Percentiles rank a stretch among this genome's conserved stretches.
These are phyloP conservation scores for Aspergillus asperescens DNA, from an alignment of 495 filamentous ascomycete genomes.

Conservation along the genomic window DNA sequence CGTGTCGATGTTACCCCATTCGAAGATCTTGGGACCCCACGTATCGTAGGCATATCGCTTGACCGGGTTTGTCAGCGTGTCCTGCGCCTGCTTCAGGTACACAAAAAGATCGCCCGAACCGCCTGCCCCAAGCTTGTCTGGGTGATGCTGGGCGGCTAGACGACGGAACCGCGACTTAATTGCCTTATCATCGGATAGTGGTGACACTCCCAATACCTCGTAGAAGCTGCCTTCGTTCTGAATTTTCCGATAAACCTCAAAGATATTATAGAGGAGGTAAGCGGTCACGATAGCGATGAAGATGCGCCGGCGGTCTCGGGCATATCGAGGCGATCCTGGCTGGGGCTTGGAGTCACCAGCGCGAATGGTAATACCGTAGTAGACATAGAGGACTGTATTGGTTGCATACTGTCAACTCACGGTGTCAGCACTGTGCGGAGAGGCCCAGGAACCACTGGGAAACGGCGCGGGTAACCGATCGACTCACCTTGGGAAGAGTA, in stretches of 20 bases:
- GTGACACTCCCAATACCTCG: conserved; percentile 60
- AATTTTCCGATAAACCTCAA: conserved; percentile 81
- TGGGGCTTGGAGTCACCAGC: conserved; percentile 79
- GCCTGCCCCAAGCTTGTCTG: conserved; percentile 64
- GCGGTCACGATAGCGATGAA: conserved; percentile 71
- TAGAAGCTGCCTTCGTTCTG: conserved; percentile 71
- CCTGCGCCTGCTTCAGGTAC: conserved; percentile 73
- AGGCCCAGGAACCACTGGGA: background rate
- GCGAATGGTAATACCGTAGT: conserved; percentile 85
- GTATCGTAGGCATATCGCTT: conserved; percentile 90
- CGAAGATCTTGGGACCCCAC: conserved; percentile 71
- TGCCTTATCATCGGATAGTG: conserved; percentile 62
- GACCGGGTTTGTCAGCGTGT: conserved; percentile 72
- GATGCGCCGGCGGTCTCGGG: conserved; percentile 70
- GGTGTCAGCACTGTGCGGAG: conserved; percentile 2
- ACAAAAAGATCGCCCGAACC: conserved; percentile 63
- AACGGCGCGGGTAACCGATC: background rate
- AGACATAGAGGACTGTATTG: conserved; percentile 70
- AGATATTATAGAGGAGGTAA: conserved; percentile 91
- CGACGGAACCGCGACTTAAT: conserved; percentile 83
- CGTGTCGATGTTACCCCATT: conserved; percentile 64
- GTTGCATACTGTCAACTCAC: conserved; percentile 59
- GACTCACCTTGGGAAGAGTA: conserved; percentile 68
- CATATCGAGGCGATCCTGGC: conserved; percentile 63
- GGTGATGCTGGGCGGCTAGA: conserved; percentile 79